Evolutionary conservation across 345 rosid species (phyloP), one percentile per base, ranked within the genome.

Genomic region (Punica granatum): DNA sequence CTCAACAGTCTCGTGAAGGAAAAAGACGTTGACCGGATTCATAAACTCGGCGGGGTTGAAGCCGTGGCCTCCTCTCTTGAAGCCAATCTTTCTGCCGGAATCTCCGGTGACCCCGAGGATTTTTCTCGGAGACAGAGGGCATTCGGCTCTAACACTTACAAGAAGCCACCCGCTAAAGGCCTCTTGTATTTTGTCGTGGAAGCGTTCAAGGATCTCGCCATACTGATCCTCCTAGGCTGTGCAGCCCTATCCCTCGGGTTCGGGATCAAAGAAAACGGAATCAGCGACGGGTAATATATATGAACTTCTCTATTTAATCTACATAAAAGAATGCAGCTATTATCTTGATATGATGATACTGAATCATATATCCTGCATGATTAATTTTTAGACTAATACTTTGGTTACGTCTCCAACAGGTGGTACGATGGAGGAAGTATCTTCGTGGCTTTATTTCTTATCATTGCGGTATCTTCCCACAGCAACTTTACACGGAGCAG

Each of bases 381-480:
- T 44, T 21, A 23, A 53, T 1, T 23, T 53, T 23, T 3, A n/a
- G 7, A 53, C 31, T 53, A 7, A 53, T 9, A n/a, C 23, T 53
- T 53, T 7, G 21, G 14, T 7, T 25, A 3, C 59, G 11, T 53
- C 28, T 7, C 13, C 30, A 25, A 53, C 61, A 56, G 61, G 1
- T 90, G 96, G 91, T 84, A 85, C 14, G 93, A 88, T 31, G 91
- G 93, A 10, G 93, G 86, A 35, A 84, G 89, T 79, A 84, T 85
- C 23, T 74, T 82, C 63, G 80, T 85, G 0, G 87, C 92, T 0
- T 80, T 85, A 9, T 81, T 90, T 41, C 76, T 85, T 1, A 85
- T 81, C 30, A 79, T 87, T 31, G 74, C 77, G 0, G 81, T 85
- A 64, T 84, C 92, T 1, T 83, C 91, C 0, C 32, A 72, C 1